Base-by-base conservation (phyloP, 805 yeast species). In the Candida germanica region DNA sequence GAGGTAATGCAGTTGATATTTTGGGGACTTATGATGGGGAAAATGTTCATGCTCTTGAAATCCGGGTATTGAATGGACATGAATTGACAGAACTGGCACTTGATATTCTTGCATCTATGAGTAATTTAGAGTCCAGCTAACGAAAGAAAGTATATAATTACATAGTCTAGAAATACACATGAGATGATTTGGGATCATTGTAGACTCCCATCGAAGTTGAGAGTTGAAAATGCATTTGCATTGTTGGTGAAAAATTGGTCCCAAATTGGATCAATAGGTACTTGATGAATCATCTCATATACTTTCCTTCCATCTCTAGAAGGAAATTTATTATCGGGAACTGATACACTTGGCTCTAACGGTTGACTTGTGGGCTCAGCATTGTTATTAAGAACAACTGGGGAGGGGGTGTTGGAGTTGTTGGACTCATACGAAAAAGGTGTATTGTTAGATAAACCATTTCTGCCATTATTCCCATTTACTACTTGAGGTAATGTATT, bases 261-360 rank as follows among this genome's bases (percentile, higher is more conserved):
- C 84, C 87, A 80, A 22, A 81, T 79, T 17, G 79, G 66, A 37
- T 80, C 87, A 2, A 77, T 71, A 3, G 83, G 80, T 31, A 79
- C 73, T 51, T 75, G 82, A 48, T 71, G 74, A 42, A 82, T 71
- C 64, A 82, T 59, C 47, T 80, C 84, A 50, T 69, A 77, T 14
- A 80, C 71, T 33, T 67, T 62, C 42, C 69, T 71, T 4, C 80
- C 82, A 42, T 81, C 87, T 26, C 49, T 59, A 4, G 42, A 18
- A 11, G 29, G 30, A 1, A 16, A 11, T 10, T 12, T 14, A 13
- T 18, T 27, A 18, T 24, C 23, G 10, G 23, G 23, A 6, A 6
- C 27, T 12, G n/a, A 16, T 6, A 4, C 17, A 5, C 33, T 7
- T 30, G 26, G 7, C 6, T 18, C n/a, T 15, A 11, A 12, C 8